These are phyloP conservation scores for Backusella luteola DNA, from an alignment of 192 early-diverging fungal species.

Conservation along the genomic window DNA sequence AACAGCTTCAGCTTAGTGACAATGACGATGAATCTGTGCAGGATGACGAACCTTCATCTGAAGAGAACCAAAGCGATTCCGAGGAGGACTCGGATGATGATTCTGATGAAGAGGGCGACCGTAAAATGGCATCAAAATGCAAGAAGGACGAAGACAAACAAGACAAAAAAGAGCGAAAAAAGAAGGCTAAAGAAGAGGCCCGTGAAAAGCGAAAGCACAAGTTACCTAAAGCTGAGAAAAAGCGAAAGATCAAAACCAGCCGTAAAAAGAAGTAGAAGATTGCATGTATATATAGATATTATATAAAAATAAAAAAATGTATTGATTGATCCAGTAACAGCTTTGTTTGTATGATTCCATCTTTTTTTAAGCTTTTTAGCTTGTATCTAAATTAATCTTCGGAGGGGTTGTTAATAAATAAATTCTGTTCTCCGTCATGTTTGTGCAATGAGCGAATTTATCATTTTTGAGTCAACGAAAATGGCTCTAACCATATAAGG, in stretches of 20 bases:
- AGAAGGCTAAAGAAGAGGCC: constrained; percentile 83
- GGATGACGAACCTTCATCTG: not conserved
- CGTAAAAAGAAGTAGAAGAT: constrained; percentile 53
- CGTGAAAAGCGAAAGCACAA: constrained; percentile 92
- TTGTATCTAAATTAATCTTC: not conserved
- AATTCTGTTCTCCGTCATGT: constrained; percentile 3
- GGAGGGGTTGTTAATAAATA: not conserved
- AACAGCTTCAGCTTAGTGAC: not conserved
- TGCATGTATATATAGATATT: not conserved
- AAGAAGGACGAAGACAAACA: constrained; percentile 88
- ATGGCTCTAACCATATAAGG: not conserved
- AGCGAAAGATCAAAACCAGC: constrained; percentile 79
- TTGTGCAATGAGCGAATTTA: not conserved
- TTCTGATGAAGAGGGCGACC: constrained; percentile 36
- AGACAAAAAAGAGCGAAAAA: constrained; percentile 86
- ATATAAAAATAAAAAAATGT: not conserved
- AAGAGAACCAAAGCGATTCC: constrained; percentile 22
- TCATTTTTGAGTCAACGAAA: not conserved
- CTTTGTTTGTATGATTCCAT: constrained; percentile 2
- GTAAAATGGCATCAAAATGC: constrained; percentile 50
- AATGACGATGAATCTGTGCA: constrained; percentile 28
- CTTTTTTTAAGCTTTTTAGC: not conserved
- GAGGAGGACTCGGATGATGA: constrained; percentile 41
- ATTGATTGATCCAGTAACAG: constrained; percentile 5
- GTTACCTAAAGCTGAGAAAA: constrained; percentile 96